Evolutionary conservation across 148 eudicot species (phyloP).

Genomic region (Spergularia marina): DNA sequence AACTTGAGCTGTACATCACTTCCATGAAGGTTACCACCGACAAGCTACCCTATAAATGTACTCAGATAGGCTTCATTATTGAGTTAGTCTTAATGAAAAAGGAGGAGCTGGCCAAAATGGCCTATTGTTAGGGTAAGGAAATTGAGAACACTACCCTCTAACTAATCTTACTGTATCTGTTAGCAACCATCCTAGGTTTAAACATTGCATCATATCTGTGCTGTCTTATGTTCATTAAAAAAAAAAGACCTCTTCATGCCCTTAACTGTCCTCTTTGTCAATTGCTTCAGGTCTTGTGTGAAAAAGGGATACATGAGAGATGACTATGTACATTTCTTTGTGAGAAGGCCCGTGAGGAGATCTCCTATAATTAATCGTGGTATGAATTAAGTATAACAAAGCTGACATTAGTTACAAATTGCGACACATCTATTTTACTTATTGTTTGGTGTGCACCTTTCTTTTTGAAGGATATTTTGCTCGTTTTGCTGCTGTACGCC

Average conservation of each 20-base stretch:
- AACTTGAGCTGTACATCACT: not conserved
- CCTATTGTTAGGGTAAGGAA: not conserved
- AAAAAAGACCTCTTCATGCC: not conserved
- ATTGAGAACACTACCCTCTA: not conserved
- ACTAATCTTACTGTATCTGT: not conserved
- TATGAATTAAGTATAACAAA: constrained; percentile 31
- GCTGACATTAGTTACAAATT: not conserved
- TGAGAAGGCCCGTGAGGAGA: constrained; percentile 86
- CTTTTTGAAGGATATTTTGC: constrained; percentile 75
- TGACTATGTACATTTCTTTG: constrained; percentile 82
- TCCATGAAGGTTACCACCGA: not conserved
- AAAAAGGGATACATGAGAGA: constrained; percentile 97
- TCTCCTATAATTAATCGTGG: constrained; percentile 99
- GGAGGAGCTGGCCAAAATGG: constrained; percentile 1
- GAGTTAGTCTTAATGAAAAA: not conserved
- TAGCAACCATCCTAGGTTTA: not conserved
- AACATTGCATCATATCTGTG: not conserved
- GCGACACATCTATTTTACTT: not conserved
- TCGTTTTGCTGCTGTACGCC: constrained; percentile 86
- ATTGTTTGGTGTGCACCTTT: constrained; percentile 1
- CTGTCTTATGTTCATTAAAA: not conserved
- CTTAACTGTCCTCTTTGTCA: not conserved
- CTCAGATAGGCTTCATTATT: not conserved
- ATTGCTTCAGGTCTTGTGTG: constrained; percentile 74
- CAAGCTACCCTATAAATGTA: not conserved